Conservation (phyloP, 2,329 filamentous ascomycete species). For the Dactylellina leptospora region DNA sequence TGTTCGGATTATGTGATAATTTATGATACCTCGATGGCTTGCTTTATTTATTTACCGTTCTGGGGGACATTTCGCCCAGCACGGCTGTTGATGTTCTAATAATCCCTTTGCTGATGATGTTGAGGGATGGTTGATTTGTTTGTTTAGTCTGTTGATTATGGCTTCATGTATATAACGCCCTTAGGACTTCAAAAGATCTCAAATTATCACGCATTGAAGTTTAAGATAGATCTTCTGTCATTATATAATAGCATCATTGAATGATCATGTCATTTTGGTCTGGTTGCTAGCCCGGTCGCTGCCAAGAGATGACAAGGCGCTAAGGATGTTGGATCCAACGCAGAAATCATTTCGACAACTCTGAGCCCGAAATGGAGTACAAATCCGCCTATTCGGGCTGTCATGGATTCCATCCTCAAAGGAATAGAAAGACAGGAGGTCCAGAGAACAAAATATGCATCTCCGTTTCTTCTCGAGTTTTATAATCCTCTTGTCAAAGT, state of each 20-base stretch:
- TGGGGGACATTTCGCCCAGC: not conserved
- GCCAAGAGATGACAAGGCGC: no score
- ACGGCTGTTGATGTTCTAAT: not conserved
- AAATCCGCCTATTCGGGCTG: no score
- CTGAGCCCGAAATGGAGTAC: no score
- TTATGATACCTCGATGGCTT: constrained; percentile 37
- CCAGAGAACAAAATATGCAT: no score
- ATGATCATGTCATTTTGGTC: no score
- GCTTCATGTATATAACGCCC: constrained; percentile 16
- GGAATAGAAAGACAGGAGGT: no score
- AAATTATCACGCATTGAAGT: not conserved
- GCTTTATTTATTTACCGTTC: constrained; percentile 1
- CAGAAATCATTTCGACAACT: no score
- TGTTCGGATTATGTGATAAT: no score
- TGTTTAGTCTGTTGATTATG: constrained; percentile 1
- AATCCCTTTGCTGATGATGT: constrained; percentile 1
- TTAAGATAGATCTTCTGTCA: not conserved
- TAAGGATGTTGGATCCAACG: constrained; percentile 41
- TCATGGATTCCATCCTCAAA: no score
- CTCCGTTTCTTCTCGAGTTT: no score
- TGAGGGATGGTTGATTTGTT: constrained; percentile 7
- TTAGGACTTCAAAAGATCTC: not conserved
- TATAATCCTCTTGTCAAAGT: no score
- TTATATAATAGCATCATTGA: constrained; percentile 4
- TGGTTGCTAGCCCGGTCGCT: no score